Percentiles rank a stretch among this genome's conserved stretches.
phyloP scores from a whole-genome alignment of 768 basidiomycete genomes.

The Glaciozyma martinii region DNA sequence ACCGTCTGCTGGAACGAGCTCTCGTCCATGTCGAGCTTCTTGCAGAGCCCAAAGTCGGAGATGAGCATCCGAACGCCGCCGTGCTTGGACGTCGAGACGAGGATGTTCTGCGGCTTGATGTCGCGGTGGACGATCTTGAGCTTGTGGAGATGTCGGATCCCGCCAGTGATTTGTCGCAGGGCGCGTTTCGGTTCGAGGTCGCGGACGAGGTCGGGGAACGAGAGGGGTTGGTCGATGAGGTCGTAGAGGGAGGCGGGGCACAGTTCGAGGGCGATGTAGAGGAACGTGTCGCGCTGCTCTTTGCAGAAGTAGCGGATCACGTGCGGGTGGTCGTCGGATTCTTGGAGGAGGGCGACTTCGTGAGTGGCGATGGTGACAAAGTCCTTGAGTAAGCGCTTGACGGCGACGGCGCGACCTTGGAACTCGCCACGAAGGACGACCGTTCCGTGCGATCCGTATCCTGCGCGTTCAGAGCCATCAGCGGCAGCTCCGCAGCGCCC shows the following conservation, averaged over 20 bases:
- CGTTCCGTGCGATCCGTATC: constrained; percentile 92
- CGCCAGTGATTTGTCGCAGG: constrained; percentile 72
- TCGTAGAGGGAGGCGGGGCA: constrained; percentile 85
- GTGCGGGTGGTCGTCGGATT: constrained; percentile 95
- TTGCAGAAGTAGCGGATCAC: constrained; percentile 98
- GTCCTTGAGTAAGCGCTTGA: constrained; percentile 88
- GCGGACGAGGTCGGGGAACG: constrained; percentile 61
- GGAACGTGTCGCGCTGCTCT: constrained; percentile 83
- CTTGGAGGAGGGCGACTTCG: constrained; percentile 88
- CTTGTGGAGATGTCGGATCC: constrained; percentile 79
- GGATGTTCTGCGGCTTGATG: constrained; percentile 97
- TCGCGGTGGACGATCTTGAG: constrained; percentile 96
- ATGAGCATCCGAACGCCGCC: constrained; percentile 71
- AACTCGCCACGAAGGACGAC: constrained; percentile 88
- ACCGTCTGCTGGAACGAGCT: constrained; percentile 90
- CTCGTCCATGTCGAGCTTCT: constrained; percentile 89
- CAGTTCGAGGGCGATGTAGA: constrained; percentile 94
- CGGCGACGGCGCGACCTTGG: constrained; percentile 97
- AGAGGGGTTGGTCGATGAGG: constrained; percentile 67
- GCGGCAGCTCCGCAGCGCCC: not conserved
- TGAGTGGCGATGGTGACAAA: constrained; percentile 89
- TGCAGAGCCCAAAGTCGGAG: constrained; percentile 95
- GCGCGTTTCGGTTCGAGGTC: constrained; percentile 81
- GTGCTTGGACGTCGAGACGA: constrained; percentile 56
- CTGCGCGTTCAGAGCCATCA: constrained; percentile 42